A percentile compares a stretch with the other conserved stretches of the same genome.
These are phyloP conservation scores for Aspergillus latus DNA, from an alignment of 2,329 filamentous ascomycete species.

Conservation along the genomic window DNA sequence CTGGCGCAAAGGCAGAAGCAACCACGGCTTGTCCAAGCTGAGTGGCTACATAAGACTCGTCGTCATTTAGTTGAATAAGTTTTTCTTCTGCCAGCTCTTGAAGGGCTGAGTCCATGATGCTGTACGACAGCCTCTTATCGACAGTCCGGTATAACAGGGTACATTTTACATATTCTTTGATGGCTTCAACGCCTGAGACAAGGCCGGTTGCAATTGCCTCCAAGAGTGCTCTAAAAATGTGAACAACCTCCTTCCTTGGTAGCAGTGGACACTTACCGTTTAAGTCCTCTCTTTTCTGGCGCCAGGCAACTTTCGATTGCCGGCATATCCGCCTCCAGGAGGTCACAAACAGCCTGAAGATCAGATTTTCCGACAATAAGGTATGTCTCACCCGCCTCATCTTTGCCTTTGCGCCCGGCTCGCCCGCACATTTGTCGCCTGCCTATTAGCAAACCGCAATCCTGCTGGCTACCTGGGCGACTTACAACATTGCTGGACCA, in stretches of 20 bases:
- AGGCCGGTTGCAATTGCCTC: constrained; percentile 69
- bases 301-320: constrained; percentile 67
- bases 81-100: constrained; percentile 56
- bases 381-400: constrained; percentile 74
- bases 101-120: constrained; percentile 60
- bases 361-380: constrained; percentile 70
- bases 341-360: constrained; percentile 66
- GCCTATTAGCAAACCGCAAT: constrained; percentile 23
- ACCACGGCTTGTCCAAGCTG: constrained; percentile 69
- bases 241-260: background rate
- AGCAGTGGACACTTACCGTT: constrained; percentile 50
- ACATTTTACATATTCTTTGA: constrained; percentile 67
- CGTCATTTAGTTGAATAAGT: constrained; percentile 55
- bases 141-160: constrained; percentile 65
- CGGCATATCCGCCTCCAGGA: constrained; percentile 72
- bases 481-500: constrained; percentile 70
- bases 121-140: constrained; percentile 50
- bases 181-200: constrained; percentile 63
- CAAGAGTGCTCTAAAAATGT: constrained; percentile 60
- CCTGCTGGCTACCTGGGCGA: background rate
- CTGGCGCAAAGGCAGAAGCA: constrained; percentile 69
- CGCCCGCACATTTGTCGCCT: constrained; percentile 74
- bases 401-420: constrained; percentile 75
- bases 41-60: constrained; percentile 60
- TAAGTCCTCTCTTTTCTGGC: constrained; percentile 66